These are phyloP conservation scores for Abortiporus biennis DNA, from an alignment of 1,284 basidiomycete species.

Conservation along the genomic window DNA sequence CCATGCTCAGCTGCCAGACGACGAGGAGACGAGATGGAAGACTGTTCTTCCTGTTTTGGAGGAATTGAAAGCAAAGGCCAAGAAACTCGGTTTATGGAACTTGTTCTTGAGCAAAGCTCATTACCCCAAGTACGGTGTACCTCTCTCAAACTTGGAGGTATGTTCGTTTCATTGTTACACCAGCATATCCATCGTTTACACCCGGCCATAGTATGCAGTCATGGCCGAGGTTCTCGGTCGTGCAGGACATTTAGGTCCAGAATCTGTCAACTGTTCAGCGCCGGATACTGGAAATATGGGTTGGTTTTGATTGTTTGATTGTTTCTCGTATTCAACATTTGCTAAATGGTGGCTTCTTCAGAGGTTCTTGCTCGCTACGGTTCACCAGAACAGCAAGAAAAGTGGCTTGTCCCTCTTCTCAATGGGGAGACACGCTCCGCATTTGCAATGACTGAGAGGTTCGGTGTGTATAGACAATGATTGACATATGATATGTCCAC, in stretches of 20 bases:
- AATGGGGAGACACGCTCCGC: slow-evolving; percentile 92
- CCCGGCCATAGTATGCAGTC: slow-evolving; percentile 76
- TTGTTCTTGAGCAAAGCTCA: slow-evolving; percentile 93
- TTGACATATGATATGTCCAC: neutral
- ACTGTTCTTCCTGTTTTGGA: slow-evolving; percentile 77
- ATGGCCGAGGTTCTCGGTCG: slow-evolving; percentile 95
- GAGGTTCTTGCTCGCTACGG: slow-evolving; percentile 97
- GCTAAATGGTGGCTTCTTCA: slow-evolving; percentile 22
- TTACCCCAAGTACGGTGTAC: slow-evolving; percentile 86
- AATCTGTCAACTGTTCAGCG: slow-evolving; percentile 88
- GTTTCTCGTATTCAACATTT: slow-evolving; percentile 2
- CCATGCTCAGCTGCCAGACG: slow-evolving; percentile 77
- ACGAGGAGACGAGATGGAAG: slow-evolving; percentile 79
- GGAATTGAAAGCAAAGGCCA: slow-evolving; percentile 86
- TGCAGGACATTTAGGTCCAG: slow-evolving; percentile 74
- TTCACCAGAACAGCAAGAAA: slow-evolving; percentile 82
- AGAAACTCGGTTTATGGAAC: slow-evolving; percentile 91
- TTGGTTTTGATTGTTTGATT: slow-evolving; percentile 26
- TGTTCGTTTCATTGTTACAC: slow-evolving; percentile 11
- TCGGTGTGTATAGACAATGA: slow-evolving; percentile 46
- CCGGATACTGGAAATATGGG: slow-evolving; percentile 97
- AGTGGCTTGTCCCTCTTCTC: slow-evolving; percentile 85
- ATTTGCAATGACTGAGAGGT: slow-evolving; percentile 93
- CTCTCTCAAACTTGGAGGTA: slow-evolving; percentile 89
- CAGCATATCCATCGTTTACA: slow-evolving; percentile 1